Conservation (phyloP, 176 grass and related monocot species). For the Rhynchospora breviuscula region DNA sequence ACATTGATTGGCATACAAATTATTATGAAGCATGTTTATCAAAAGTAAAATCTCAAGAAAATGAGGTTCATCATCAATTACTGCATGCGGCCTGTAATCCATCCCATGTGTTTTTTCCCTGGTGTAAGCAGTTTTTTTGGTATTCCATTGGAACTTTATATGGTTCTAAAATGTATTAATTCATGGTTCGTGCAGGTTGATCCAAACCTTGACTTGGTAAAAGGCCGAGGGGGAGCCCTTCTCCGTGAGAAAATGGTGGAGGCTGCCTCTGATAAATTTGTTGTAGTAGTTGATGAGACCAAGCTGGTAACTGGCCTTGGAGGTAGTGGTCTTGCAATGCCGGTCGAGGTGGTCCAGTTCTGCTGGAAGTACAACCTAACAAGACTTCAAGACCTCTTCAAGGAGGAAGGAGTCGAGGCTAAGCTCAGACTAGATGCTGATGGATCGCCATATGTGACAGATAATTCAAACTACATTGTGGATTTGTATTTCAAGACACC, state of each 20-base stretch:
- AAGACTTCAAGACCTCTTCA: slow-evolving; percentile 73
- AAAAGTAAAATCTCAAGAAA: neutral
- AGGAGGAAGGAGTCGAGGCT: slow-evolving; percentile 67
- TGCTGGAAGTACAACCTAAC: slow-evolving; percentile 91
- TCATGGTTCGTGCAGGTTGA: slow-evolving; percentile 67
- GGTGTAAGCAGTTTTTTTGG: too few species aligned
- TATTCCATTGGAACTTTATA: too few species aligned
- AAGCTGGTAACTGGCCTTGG: slow-evolving; percentile 87
- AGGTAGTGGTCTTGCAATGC: slow-evolving; percentile 91
- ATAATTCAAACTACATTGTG: slow-evolving; percentile 62
- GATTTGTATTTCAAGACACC: slow-evolving; percentile 95
- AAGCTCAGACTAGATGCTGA: slow-evolving; percentile 63
- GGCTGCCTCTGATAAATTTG: slow-evolving; percentile 76
- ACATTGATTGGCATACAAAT: too few species aligned
- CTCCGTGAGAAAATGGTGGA: slow-evolving; percentile 99
- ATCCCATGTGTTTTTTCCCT: neutral
- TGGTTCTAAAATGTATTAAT: neutral
- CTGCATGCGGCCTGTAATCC: neutral
- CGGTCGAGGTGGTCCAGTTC: slow-evolving; percentile 96
- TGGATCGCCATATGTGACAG: slow-evolving; percentile 77
- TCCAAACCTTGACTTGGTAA: slow-evolving; percentile 93
- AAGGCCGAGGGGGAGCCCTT: slow-evolving; percentile 89
- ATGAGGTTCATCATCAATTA: neutral
- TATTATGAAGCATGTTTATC: neutral
- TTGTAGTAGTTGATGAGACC: slow-evolving; percentile 80